Evolutionary conservation across 2,329 filamentous ascomycete species (phyloP), one percentile per base, ranked within the genome.

Genomic region (Aspergillus hiratsukae): DNA sequence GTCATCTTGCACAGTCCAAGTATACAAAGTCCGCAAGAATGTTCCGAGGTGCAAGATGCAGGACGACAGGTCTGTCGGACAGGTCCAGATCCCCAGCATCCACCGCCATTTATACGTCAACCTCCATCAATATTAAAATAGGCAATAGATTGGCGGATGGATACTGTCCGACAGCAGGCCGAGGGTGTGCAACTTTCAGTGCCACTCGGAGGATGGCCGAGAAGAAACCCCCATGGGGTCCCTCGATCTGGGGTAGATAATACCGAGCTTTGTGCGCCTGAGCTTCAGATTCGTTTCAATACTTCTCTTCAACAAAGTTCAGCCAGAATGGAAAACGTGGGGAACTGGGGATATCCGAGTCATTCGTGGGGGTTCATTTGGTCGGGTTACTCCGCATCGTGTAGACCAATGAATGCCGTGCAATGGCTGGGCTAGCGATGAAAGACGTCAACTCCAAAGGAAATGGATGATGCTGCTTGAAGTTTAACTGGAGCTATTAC

Each of bases 121-220:
- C 11, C n/a, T 25, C 11, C 21, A 25, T 14, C 3, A n/a, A 14
- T 37, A 50, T 46, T 40, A 29, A 29, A 50, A 8, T 41, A 23
- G 53, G 51, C 29, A 52, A 21, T 19, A 40, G 21, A 40, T 19
- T 23, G 17, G 23, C 63, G 62, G 58, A n/a, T 9, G 61, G 58
- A 23, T 11, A n/a, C 58, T 48, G 53, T 61, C 61, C 64, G 64
- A 64, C 43, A 51, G 19, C 51, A 48, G 31, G 35, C 54, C 64
- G 62, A 64, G 60, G 58, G 55, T 51, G 52, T 27, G 58, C 61
- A 41, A 60, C 58, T 7, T 1, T 46, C 23, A 46, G 43, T 25
- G 4, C 21, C 50, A 56, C 55, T 70, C 68, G 69, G 68, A 68
- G 64, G 52, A 66, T 45, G 53, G 51, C 69, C 68, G 68, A 70